Evolutionary conservation across 805 yeast species (phyloP).

Genomic region (Tetrapisispora arboricola): DNA sequence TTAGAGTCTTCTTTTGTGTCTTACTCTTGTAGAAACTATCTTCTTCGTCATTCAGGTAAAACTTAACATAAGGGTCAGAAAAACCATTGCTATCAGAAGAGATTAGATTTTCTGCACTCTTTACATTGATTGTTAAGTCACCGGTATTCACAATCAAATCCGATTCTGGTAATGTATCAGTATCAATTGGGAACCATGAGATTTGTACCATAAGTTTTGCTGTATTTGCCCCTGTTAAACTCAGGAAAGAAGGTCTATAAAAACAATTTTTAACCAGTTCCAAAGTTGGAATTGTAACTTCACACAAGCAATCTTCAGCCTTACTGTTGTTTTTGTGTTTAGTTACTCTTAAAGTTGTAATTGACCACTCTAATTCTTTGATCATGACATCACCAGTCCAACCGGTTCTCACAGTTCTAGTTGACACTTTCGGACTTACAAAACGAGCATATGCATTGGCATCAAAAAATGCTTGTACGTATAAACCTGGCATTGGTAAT

Average conservation of each 20-base stretch:
- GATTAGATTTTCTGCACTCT: slow-evolving; percentile 57
- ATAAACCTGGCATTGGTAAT: slow-evolving; percentile 45
- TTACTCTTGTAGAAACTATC: slow-evolving; percentile 61
- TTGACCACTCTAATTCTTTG: slow-evolving; percentile 69
- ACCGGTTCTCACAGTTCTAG: slow-evolving; percentile 29
- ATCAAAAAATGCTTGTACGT: slow-evolving; percentile 70
- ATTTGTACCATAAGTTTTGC: slow-evolving; percentile 48
- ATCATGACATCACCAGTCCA: slow-evolving; percentile 66
- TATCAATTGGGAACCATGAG: slow-evolving; percentile 71
- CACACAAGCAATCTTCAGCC: slow-evolving; percentile 48
- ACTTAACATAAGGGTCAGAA: slow-evolving; percentile 81
- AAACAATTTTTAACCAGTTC: slow-evolving; percentile 59
- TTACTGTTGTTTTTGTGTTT: slow-evolving; percentile 46
- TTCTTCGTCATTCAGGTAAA: slow-evolving; percentile 53
- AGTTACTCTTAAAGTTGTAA: slow-evolving; percentile 49
- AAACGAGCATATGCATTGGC: slow-evolving; percentile 57
- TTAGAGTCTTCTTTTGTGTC: slow-evolving; percentile 72
- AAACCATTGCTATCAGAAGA: slow-evolving; percentile 89
- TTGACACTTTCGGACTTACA: slow-evolving; percentile 40
- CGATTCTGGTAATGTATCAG: slow-evolving; percentile 50
- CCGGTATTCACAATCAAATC: slow-evolving; percentile 77
- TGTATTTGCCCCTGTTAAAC: slow-evolving; percentile 43
- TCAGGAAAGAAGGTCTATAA: slow-evolving; percentile 46
- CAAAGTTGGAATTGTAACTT: slow-evolving; percentile 53
- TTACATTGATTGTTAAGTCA: slow-evolving; percentile 46